Evolutionary conservation across 306 rosid species (phyloP), one percentile per base, ranked within the genome.

Genomic region (Myrica gale): DNA sequence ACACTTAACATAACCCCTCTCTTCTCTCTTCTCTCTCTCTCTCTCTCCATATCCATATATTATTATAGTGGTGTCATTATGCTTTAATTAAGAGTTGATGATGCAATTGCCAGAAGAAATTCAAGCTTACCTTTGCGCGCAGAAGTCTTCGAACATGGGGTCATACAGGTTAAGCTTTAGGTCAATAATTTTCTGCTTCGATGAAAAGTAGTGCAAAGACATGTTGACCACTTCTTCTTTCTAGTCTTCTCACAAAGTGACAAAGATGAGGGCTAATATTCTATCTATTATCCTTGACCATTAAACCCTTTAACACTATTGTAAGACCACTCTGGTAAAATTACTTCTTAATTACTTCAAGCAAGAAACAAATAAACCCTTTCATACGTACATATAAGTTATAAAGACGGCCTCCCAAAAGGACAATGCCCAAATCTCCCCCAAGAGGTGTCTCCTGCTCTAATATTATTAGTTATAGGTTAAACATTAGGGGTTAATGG

Each of bases 41-140:
- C 42, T 58, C 42, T 58, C 16, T 23, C 41, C 26, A 41, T 11
- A 17, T 65, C n/a, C n/a, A 65, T 2, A 21, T 21, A 58, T 39
- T 16, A 56, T n/a, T 16, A 4, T 56, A 7, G 6, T 21, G 3
- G 13, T 20, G 3, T n/a, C n/a, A 42, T 42, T 16, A 65, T 65
- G 21, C 42, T 65, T 65, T 65, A 65, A 42, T 65, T 65, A 42
- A n/a, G 50, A 37, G 69, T 62, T 54, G 56, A 67, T 72, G 52
- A 72, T 52, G 71, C 62, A 73, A 73, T 75, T 62, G 46, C 52
- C 75, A 68, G 72, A 73, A 21, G 68, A 72, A 58, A 75, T 53
- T 76, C 16, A 75, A 32, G 48, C 67, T 65, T 41, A 23, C 69
- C 46, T 32, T 76, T 44, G 57, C 41, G 48, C 12, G 50, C 23